These are phyloP conservation scores for Erysimum cheiri DNA, from an alignment of 441 rosid species.

Conservation along the genomic window DNA sequence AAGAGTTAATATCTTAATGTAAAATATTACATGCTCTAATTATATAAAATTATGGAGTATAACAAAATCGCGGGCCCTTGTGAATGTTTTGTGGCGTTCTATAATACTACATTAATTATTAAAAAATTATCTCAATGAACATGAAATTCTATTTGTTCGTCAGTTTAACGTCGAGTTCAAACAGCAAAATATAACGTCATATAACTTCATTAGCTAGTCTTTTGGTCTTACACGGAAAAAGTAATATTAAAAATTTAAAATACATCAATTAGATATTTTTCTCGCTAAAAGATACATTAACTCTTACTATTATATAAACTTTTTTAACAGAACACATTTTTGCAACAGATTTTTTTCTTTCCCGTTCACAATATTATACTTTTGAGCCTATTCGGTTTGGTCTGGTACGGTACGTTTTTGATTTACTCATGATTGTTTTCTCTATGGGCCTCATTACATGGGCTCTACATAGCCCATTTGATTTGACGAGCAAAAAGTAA, in stretches of 20 bases:
- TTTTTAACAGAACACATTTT: no score
- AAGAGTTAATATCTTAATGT: no score
- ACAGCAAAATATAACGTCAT: constrained; percentile 13
- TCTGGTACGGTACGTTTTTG: background rate
- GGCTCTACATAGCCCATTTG: constrained; percentile 8
- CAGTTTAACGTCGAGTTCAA: constrained; percentile 35
- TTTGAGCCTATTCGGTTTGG: constrained; percentile 3
- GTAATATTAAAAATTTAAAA: background rate
- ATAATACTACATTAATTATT: constrained; percentile 8
- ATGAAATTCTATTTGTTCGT: constrained; percentile 12
- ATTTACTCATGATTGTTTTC: no score
- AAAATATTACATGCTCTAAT: no score
- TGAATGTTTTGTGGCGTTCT: background rate
- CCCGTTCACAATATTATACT: no score
- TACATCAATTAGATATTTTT: background rate
- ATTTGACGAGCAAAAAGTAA: background rate
- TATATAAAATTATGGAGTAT: no score
- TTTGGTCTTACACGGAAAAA: background rate
- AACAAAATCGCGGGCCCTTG: no score
- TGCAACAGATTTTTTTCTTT: accelerated
- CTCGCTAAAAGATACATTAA: background rate
- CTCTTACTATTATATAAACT: background rate
- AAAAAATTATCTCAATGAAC: background rate
- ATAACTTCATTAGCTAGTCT: constrained; percentile 4
- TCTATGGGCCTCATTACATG: constrained; percentile 4